These are phyloP conservation scores for Bidens hawaiensis DNA, from an alignment of 140 eudicot species.

Conservation along the genomic window DNA sequence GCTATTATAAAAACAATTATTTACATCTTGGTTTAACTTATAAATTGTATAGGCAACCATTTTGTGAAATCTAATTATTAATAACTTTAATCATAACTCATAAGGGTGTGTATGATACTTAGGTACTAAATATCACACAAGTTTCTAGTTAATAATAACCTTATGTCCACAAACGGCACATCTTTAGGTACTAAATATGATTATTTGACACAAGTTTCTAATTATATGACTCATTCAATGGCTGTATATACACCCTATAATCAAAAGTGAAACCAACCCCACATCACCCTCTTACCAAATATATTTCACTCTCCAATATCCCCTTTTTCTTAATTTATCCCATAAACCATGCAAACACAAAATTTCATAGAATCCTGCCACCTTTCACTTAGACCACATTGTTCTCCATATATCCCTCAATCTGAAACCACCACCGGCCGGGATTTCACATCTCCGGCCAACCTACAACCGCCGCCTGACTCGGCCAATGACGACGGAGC, in stretches of 20 bases:
- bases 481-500: slow-evolving; percentile 41
- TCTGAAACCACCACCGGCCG: slow-evolving; percentile 30
- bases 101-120: slow-evolving; percentile 2
- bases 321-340: slow-evolving; percentile 28
- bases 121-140: too few relatives aligned
- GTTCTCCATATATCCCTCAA: slow-evolving; percentile 5
- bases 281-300: slow-evolving; percentile 36
- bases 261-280: slow-evolving; percentile 35
- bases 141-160: too few relatives aligned
- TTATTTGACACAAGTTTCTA: slow-evolving; percentile 24
- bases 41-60: not conserved
- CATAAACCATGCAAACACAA: slow-evolving; percentile 34
- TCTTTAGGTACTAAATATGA: not conserved
- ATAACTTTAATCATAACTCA: not conserved
- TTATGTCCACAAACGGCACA: slow-evolving; percentile 13
- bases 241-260: slow-evolving; percentile 27
- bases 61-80: not conserved
- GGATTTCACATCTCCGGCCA: slow-evolving; percentile 54
- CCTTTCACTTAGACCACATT: slow-evolving; percentile 25
- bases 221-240: slow-evolving; percentile 67
- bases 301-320: slow-evolving; percentile 29
- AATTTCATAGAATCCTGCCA: slow-evolving; percentile 9
- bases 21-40: too few relatives aligned
- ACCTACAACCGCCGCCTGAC: slow-evolving; percentile 16
- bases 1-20: too few relatives aligned